Percentiles rank a stretch among this genome's conserved stretches.
These are phyloP conservation scores for Pisolithus thermaeus DNA, from an alignment of 1,284 basidiomycete genomes.

Conservation along the genomic window DNA sequence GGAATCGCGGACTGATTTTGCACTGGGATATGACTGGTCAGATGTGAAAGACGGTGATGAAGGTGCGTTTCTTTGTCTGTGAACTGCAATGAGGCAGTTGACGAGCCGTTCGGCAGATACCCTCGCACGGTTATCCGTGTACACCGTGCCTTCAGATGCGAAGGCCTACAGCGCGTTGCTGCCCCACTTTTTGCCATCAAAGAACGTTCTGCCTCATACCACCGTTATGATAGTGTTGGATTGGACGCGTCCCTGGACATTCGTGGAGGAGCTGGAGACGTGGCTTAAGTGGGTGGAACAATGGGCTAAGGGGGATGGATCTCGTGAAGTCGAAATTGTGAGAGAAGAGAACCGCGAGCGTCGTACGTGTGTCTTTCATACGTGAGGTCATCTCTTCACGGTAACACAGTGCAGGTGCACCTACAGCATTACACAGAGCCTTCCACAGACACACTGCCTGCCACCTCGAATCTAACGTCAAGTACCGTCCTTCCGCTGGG, in stretches of 20 bases:
- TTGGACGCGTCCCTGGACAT: slow-evolving; percentile 92
- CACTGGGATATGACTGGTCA: slow-evolving; percentile 83
- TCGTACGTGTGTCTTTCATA: slow-evolving; percentile 47
- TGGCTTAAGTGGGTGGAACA: slow-evolving; percentile 85
- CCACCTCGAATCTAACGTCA: slow-evolving; percentile 50
- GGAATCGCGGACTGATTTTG: slow-evolving; percentile 59
- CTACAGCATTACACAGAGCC: slow-evolving; percentile 89
- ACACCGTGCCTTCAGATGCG: slow-evolving; percentile 80
- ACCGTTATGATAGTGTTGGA: slow-evolving; percentile 88
- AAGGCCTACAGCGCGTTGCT: slow-evolving; percentile 72
- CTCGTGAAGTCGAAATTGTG: slow-evolving; percentile 62
- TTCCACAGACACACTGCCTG: slow-evolving; percentile 52
- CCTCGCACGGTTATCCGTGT: slow-evolving; percentile 81
- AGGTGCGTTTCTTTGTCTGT: slow-evolving; percentile 45
- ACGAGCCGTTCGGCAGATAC: slow-evolving; percentile 51
- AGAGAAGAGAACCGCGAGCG: slow-evolving; percentile 79
- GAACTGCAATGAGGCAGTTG: slow-evolving; percentile 4
- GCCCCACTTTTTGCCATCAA: slow-evolving; percentile 77
- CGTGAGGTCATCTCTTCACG: slow-evolving; percentile 4
- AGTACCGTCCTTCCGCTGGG: slow-evolving; percentile 71
- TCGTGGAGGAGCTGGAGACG: slow-evolving; percentile 79
- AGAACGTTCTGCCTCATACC: slow-evolving; percentile 67
- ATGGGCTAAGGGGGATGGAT: slow-evolving; percentile 67
- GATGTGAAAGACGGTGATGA: slow-evolving; percentile 83
- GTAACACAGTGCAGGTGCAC: slow-evolving; percentile 71